Percentiles rank a stretch among this genome's conserved stretches.
These are phyloP conservation scores for Globisporangium paddicum DNA, from an alignment of 352 stramenopile genomes.

Conservation along the genomic window DNA sequence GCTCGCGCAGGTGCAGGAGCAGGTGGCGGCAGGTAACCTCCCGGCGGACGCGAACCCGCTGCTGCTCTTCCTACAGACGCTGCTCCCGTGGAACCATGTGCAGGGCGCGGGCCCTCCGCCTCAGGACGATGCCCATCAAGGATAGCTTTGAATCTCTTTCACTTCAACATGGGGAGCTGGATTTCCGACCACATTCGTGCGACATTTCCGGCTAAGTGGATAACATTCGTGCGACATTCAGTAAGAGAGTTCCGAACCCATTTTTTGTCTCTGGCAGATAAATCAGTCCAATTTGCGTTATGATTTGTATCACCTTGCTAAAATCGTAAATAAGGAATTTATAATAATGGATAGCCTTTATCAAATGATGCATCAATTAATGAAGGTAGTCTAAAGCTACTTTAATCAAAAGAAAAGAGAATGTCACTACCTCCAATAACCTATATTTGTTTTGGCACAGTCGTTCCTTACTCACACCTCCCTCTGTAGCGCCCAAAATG, in stretches of 20 bases:
- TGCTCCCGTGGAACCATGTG: constrained; percentile 83
- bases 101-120: constrained; percentile 37
- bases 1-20: constrained; percentile 51
- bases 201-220: background rate
- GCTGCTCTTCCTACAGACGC: constrained; percentile 79
- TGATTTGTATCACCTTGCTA: background rate
- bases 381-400: too few relatives aligned
- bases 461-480: too few relatives aligned
- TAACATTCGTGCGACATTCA: background rate
- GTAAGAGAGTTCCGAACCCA: constrained; percentile 6
- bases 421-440: too few relatives aligned
- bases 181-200: constrained; percentile 2
- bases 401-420: too few relatives aligned
- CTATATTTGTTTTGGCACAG: too few relatives aligned
- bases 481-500: too few relatives aligned
- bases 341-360: too few relatives aligned
- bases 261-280: too few relatives aligned
- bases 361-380: too few relatives aligned
- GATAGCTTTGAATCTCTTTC: background rate
- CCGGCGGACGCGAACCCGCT: constrained; percentile 76
- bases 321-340: background rate
- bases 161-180: background rate
- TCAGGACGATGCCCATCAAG: background rate
- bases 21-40: constrained; percentile 64
- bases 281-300: background rate